Percentiles rank a stretch among this genome's conserved stretches.
Evolutionary conservation across 2,329 filamentous ascomycete species (phyloP).

Genomic region (Pyricularia sp.): DNA sequence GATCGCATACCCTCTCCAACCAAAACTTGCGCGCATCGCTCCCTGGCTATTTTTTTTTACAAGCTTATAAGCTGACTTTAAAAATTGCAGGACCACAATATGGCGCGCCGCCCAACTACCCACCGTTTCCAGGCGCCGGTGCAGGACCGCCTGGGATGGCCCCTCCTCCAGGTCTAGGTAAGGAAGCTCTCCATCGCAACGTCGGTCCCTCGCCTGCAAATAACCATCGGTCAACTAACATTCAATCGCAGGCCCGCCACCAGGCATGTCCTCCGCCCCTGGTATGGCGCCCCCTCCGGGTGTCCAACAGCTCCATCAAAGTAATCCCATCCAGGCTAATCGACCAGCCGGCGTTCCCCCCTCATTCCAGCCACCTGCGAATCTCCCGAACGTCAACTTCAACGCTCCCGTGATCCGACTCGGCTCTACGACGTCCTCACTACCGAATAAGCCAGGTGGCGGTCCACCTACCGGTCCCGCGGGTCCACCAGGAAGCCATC

Average conservation of each 20-base stretch:
- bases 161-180: slow-evolving; percentile 74
- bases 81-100: slow-evolving; percentile 38
- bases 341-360: slow-evolving; percentile 68
- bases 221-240: slow-evolving; percentile 8
- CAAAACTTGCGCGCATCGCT: background rate
- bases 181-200: background rate
- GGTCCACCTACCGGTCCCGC: slow-evolving; percentile 17
- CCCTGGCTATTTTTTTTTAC: too few species aligned
- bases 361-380: slow-evolving; percentile 77
- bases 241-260: slow-evolving; percentile 48
- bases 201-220: slow-evolving; percentile 6
- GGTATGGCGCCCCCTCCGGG: slow-evolving; percentile 69
- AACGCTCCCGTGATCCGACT: slow-evolving; percentile 91
- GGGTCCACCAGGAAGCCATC: background rate
- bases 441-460: slow-evolving; percentile 50
- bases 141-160: slow-evolving; percentile 52
- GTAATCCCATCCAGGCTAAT: slow-evolving; percentile 52
- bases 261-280: slow-evolving; percentile 68
- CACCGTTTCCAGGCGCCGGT: slow-evolving; percentile 49
- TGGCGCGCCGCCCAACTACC: slow-evolving; percentile 62
- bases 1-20: slow-evolving; percentile 8
- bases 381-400: slow-evolving; percentile 97
- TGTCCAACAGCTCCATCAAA: slow-evolving; percentile 44
- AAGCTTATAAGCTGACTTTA: background rate
- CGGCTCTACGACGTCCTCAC: slow-evolving; percentile 51